These are phyloP conservation scores for Vaccinium myrtillus DNA, from an alignment of 148 eudicot genomes.

Conservation along the genomic window DNA sequence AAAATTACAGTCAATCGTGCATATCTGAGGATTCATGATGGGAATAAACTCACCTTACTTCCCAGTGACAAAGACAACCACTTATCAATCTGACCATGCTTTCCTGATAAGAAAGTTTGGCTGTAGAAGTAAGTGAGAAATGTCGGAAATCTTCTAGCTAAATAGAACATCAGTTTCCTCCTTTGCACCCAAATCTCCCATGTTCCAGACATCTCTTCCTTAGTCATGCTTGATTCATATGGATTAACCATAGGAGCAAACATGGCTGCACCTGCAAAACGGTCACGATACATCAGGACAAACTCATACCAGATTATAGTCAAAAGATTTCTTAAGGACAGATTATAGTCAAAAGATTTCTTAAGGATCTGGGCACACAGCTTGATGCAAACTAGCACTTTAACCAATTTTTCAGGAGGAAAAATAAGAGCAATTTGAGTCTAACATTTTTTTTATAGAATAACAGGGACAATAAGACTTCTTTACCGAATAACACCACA, in stretches of 20 bases:
- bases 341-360: not conserved
- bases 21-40: not conserved
- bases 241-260: constrained; percentile 88
- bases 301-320: not conserved
- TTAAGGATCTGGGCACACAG: not conserved
- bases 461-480: not conserved
- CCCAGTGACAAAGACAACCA: constrained; percentile 67
- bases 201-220: constrained; percentile 68
- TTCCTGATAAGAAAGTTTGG: constrained; percentile 75
- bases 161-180: constrained; percentile 66
- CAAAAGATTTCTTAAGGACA: not conserved
- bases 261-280: constrained; percentile 69
- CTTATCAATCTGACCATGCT: constrained; percentile 71
- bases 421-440: not conserved
- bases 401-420: constrained; percentile 3
- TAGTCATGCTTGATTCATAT: constrained; percentile 79
- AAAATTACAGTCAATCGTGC: not conserved
- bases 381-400: not conserved
- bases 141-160: constrained; percentile 70
- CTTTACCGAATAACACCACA: not conserved
- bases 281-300: constrained; percentile 10
- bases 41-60: constrained; percentile 46
- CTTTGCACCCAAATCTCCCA: constrained; percentile 80
- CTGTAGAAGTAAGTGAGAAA: constrained; percentile 58
- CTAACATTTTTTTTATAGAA: not conserved